Evolutionary conservation across 1,139 yeast genomes (phyloP), one percentile per base, ranked within the genome.

Genomic region (Yamadazyma conglobata): DNA sequence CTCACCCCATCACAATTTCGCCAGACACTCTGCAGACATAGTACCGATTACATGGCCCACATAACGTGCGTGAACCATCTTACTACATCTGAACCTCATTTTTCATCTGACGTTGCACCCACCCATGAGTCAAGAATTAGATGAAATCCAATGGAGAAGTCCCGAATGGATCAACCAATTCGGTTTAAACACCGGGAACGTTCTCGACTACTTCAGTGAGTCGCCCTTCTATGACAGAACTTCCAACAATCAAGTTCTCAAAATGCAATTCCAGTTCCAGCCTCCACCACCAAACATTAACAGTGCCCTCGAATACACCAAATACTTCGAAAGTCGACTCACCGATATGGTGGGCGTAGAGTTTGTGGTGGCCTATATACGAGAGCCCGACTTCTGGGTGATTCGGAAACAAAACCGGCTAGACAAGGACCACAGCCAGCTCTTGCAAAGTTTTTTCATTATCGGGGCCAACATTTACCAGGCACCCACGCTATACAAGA

Each of bases 151-250:
- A 56, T 91, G 98, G 98, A 78, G 89, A 43, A 83, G 93, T 5
- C 98, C 98, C 1, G 98, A 91, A 56, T 91, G 96, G 89, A 87
- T 91, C 43, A 95, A 87, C 53, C 77, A 80, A 37, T 77, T 81
- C 51, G 96, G 95, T 0, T 72, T 91, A 15, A 73, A 88, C 31
- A 83, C 95, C 0, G 94, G 82, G 33, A 91, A 89, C 50, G 96
- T 91, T 2, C 69, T 91, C 12, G 98, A 91, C 41, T 91, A 91
- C 58, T 88, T 93, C 53, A 69, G 96, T 4, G 85, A 86, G 44
- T 85, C 95, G 4, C 98, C 99, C 2, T 93, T 91, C 58, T 91
- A 84, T 54, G 97, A 91, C 54, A 74, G 96, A 44, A 79, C 95
- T 1, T 84, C 96, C 29, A 91, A 88, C 56, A 91, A 91, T 57